Evolutionary conservation across 352 stramenopile genomes (phyloP), one percentile per base, ranked within the genome.

Genomic region (Thalassiosira sp.): DNA sequence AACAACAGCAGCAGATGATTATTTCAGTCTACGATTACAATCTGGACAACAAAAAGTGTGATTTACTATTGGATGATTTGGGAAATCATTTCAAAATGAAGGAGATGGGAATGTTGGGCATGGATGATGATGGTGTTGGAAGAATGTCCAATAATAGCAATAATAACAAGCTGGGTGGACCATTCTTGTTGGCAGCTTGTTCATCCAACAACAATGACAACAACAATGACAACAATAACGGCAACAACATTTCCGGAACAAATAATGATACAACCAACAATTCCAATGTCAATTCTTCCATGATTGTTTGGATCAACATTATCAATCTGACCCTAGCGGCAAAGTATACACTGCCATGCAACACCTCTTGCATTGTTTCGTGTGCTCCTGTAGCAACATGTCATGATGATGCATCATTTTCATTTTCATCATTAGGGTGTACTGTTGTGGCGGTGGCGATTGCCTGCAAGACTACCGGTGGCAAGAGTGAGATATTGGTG

Each of bases 11-110:
- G 15, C 16, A 15, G 6, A 48, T 5, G 40, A 18, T 15, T 16
- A 6, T 0, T 18, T 72, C 52, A 18, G 65, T 87, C 11, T 58
- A 76, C 52, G 78, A 89, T 68, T 84, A 86, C 60, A 56, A 80
- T 61, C 6, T 78, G 3, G 25, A 24, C 5, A 61, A 74, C 7
- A 81, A 72, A 16, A 52, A 54, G 49, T 59, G 33, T 22, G 62
- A 28, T n/a, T 37, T 83, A 16, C 59, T 89, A 28, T 67, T 81
- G 11, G 43, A 81, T 15, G 27, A 79, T 64, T 62, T 84, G 16
- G 28, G 77, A 16, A 27, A 78, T 22, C 31, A 81, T 54, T 18
- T 54, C n/a, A n/a, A n/a, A n/a, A n/a, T n/a, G n/a, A n/a, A n/a
- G n/a, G n/a, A n/a, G n/a, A n/a, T n/a, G n/a, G n/a, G n/a, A n/a